Conservation (phyloP, 2,329 filamentous ascomycete genomes). For the Cercospora zeae-maydis region DNA sequence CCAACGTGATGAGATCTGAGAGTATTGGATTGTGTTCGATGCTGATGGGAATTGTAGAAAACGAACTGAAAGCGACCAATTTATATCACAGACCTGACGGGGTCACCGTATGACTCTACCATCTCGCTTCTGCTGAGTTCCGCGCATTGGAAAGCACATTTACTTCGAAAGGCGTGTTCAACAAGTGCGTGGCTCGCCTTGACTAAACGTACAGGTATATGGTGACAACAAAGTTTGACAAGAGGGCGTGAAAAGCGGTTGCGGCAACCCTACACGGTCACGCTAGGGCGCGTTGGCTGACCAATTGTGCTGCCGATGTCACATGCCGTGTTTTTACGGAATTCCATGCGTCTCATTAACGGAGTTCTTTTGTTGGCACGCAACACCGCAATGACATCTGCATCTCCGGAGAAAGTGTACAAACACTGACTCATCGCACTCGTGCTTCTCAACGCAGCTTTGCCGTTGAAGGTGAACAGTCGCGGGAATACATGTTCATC, state of each 20-base stretch:
- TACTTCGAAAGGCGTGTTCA: constrained; percentile 9
- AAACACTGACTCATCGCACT: not conserved
- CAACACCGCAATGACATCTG: not conserved
- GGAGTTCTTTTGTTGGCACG: not conserved
- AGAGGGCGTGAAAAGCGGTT: constrained; percentile 3
- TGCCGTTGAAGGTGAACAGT: not conserved
- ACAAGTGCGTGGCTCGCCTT: constrained; percentile 3
- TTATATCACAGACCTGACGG: constrained; percentile 1
- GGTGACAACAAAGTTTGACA: not conserved
- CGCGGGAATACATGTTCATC: not conserved
- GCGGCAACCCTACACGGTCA: not conserved
- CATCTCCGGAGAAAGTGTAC: not conserved
- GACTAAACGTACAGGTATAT: constrained; percentile 10
- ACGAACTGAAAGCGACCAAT: not conserved
- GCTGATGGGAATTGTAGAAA: not conserved
- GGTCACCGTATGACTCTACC: not conserved
- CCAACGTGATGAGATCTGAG: not conserved
- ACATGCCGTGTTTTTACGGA: not conserved
- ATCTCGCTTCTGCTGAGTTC: not conserved
- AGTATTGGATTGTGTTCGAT: not conserved
- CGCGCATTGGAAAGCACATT: constrained; percentile 5
- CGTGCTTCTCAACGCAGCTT: not conserved
- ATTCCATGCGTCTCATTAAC: not conserved
- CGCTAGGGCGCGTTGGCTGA: not conserved
- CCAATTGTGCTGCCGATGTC: not conserved